Evolutionary conservation across 1,139 yeast genomes (phyloP).

Genomic region (Blastobotrys aristatus): DNA sequence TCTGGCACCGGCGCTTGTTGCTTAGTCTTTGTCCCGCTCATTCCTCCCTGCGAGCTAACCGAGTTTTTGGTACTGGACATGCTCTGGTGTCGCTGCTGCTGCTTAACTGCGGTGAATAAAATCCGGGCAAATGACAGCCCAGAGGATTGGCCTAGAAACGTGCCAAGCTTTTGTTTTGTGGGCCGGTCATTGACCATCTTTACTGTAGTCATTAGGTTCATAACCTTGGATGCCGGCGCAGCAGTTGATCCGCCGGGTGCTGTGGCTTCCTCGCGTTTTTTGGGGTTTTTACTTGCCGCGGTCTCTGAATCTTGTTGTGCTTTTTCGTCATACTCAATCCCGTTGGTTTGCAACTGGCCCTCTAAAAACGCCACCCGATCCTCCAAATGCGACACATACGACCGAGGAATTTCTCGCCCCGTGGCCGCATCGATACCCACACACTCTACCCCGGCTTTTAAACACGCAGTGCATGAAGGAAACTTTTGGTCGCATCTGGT

Average conservation of each 20-base stretch:
- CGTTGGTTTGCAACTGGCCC: constrained; percentile 37
- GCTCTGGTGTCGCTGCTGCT: constrained; percentile 29
- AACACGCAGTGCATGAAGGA: constrained; percentile 72
- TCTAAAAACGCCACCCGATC: constrained; percentile 57
- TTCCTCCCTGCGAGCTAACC: background rate
- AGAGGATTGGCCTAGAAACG: constrained; percentile 49
- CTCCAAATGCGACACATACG: constrained; percentile 72
- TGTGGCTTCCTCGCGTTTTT: constrained; percentile 11
- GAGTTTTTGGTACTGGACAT: background rate
- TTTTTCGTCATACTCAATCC: constrained; percentile 14
- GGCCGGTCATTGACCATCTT: constrained; percentile 30
- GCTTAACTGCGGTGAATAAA: constrained; percentile 70
- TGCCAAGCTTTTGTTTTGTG: constrained; percentile 18
- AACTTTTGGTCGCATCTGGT: constrained; percentile 79
- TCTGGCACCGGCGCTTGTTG: constrained; percentile 6
- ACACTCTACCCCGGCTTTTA: constrained; percentile 64
- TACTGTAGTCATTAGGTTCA: constrained; percentile 27
- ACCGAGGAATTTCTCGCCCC: constrained; percentile 78
- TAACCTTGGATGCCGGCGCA: constrained; percentile 20
- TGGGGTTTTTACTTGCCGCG: constrained; percentile 12
- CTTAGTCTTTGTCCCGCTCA: background rate
- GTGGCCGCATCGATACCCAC: constrained; percentile 84
- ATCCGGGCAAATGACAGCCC: constrained; percentile 70
- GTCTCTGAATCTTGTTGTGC: constrained; percentile 10
- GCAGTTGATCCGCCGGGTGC: constrained; percentile 15